Base-by-base conservation (phyloP, 345 rosid genomes). In the Salix suchowensis region DNA sequence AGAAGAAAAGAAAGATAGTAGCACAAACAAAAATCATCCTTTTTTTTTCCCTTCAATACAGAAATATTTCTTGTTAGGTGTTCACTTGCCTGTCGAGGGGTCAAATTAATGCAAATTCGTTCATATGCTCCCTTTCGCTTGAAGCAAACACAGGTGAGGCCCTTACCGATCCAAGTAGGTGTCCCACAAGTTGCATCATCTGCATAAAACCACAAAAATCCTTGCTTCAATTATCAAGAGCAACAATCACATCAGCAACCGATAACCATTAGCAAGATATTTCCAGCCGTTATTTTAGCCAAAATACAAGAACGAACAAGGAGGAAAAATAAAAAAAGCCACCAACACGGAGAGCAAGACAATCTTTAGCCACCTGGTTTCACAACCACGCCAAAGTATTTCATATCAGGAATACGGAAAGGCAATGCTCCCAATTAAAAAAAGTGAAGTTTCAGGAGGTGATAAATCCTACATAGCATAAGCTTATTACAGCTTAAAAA, bases 121-220 rank as follows among this genome's bases (percentile, higher is more conserved):
- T 90, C 89, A 75, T 87, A 91, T 46, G 86, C 83, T 76, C 93
- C 94, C 86, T 88, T 95, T 72, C 94, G 80, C 85, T 95, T 86
- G 83, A 91, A 92, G 79, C 98, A 95, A 54, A 95, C 97, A 86
- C 98, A 92, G 40, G 97, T 89, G 50, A 95, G 88, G 44, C 97
- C 96, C 82, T 87, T 95, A 39, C 92, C 93, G 70, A 92, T 91
- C 97, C 94, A 92, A 73, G 88, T 83, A 68, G 94, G 92, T 3
- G 91, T 78, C 75, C 86, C 88, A 83, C 85, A 88, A 76, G 88
- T 84, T 34, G 86, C 85, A 76, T 79, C 90, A 72, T 89, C 98
- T 89, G 87, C 85, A 72, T 18, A 70, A 64, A 77, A 50, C 67
- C 65, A 73, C 61, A 42, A 50, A 16, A 44, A 34, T 61, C 46